Percentiles rank a stretch among this genome's conserved stretches.
Evolutionary conservation across 345 rosid genomes (phyloP).

Genomic region (Gossypium rotundifolium): DNA sequence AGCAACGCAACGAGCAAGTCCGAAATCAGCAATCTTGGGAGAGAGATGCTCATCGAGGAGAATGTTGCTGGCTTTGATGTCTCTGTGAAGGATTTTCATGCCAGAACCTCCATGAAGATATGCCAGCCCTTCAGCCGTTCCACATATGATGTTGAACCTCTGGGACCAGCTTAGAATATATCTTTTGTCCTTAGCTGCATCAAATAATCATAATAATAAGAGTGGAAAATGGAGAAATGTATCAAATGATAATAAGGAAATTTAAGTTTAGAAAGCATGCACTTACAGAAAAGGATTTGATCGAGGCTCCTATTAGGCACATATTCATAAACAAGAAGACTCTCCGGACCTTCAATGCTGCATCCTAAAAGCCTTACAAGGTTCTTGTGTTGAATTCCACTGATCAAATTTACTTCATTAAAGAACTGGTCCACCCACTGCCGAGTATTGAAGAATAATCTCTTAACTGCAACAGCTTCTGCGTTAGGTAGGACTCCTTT

Average conservation of each 20-base stretch:
- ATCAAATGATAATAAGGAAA: background rate
- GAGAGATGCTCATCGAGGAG: conserved; percentile 41
- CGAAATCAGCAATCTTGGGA: conserved; percentile 52
- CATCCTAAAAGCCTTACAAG: conserved; percentile 50
- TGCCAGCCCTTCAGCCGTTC: conserved; percentile 48
- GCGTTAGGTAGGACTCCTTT: conserved; percentile 39
- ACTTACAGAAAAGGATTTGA: conserved; percentile 38
- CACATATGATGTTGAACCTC: conserved; percentile 33
- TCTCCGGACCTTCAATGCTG: conserved; percentile 63
- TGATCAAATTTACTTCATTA: conserved; percentile 51
- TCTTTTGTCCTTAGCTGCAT: conserved; percentile 29
- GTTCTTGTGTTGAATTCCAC: conserved; percentile 47
- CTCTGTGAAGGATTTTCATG: conserved; percentile 42
- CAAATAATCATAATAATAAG: background rate
- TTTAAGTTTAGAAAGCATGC: background rate
- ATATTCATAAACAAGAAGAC: conserved; percentile 52
- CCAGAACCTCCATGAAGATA: conserved; percentile 45
- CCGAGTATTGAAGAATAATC: conserved; percentile 43
- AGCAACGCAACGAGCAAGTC: conserved; percentile 43
- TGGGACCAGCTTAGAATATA: conserved; percentile 34
- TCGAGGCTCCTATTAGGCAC: conserved; percentile 48
- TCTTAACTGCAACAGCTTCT: conserved; percentile 41
- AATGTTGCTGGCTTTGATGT: conserved; percentile 49
- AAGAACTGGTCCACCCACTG: conserved; percentile 59
- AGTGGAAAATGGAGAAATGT: background rate